Conservation (phyloP, 1,284 basidiomycete genomes). For the Ustilago nuda region DNA sequence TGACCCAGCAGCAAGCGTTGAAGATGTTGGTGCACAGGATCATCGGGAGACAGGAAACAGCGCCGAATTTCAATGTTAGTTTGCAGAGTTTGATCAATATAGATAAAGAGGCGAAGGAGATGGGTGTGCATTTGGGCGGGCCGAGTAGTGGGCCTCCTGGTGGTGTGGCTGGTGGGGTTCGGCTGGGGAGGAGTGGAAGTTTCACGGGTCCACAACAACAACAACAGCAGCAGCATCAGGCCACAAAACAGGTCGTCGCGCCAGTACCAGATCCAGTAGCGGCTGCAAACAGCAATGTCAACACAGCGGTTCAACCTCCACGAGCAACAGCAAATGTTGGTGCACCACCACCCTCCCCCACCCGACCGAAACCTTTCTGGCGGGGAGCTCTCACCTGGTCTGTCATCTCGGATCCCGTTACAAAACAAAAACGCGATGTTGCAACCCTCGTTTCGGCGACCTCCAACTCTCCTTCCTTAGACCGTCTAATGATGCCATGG, state of each 20-base stretch:
- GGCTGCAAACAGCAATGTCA: neutral
- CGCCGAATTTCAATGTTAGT: slow-evolving; percentile 53
- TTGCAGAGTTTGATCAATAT: slow-evolving; percentile 59
- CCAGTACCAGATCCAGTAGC: neutral
- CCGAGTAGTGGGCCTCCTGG: slow-evolving; percentile 28
- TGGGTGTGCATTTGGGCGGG: slow-evolving; percentile 55
- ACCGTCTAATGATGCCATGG: slow-evolving; percentile 47
- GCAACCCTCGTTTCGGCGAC: slow-evolving; percentile 57
- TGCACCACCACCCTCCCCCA: slow-evolving; percentile 18
- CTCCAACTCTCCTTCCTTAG: slow-evolving; percentile 28
- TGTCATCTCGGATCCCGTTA: slow-evolving; percentile 40
- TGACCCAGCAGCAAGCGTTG: slow-evolving; percentile 56
- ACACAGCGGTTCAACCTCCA: neutral
- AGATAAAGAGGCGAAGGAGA: slow-evolving; percentile 60
- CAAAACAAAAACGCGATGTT: slow-evolving; percentile 45
- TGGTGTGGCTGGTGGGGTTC: slow-evolving; percentile 6
- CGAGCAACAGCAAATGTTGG: neutral
- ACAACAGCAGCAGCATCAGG: neutral
- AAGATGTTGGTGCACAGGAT: slow-evolving; percentile 48
- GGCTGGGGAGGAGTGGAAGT: slow-evolving; percentile 32
- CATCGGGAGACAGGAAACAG: slow-evolving; percentile 36
- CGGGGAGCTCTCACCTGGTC: slow-evolving; percentile 57
- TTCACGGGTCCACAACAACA: slow-evolving; percentile 13
- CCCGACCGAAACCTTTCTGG: slow-evolving; percentile 56
- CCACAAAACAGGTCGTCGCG: slow-evolving; percentile 1